Base-by-base conservation (phyloP, 1,139 yeast species). In the Scheffersomyces segobiensis region DNA sequence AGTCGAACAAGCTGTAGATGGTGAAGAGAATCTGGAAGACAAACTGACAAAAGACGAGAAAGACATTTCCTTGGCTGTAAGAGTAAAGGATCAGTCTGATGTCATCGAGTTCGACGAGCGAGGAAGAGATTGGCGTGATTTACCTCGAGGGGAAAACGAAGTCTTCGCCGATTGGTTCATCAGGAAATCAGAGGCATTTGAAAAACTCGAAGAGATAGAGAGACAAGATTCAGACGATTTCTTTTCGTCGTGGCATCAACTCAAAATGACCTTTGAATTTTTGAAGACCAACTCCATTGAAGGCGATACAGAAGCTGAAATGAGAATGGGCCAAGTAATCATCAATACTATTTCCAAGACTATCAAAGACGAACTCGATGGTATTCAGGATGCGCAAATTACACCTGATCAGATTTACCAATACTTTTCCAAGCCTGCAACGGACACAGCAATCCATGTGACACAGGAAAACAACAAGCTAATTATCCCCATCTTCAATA, bases 51-150 rank as follows among this genome's bases (percentile, higher is more conserved):
- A 50, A 3, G 59, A 58, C 17, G 60, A 42, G 22, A 47, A 32
- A 12, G 61, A 58, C 46, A 62, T 65, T 4, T 74, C 77, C 1
- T 66, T 72, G 8, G 82, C 83, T 0, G 71, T 77, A 0, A 67
- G 84, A 59, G 69, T 80, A 0, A 59, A 55, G 52, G 64, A 14
- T 10, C 67, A 55, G 54, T 68, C 51, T 26, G 71, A 65, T 32
- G 67, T 66, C 3, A 67, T 82, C 46, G 86, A 83, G 54, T 83
- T 84, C 67, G 90, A 86, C 66, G 83, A 82, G 47, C 69, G 76
- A 55, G 91, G 90, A 0, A 75, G 84, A 52, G 93, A 87, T 68
- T 87, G 92, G 91, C 75, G 90, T 63, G 93, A 87, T 70, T 76
- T 86, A 5, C 89, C 90, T 0, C 72, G 91, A 53, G 90, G 85